phyloP scores from a whole-genome alignment of 2,329 filamentous ascomycete species.

The Trichophaea hybrida region DNA sequence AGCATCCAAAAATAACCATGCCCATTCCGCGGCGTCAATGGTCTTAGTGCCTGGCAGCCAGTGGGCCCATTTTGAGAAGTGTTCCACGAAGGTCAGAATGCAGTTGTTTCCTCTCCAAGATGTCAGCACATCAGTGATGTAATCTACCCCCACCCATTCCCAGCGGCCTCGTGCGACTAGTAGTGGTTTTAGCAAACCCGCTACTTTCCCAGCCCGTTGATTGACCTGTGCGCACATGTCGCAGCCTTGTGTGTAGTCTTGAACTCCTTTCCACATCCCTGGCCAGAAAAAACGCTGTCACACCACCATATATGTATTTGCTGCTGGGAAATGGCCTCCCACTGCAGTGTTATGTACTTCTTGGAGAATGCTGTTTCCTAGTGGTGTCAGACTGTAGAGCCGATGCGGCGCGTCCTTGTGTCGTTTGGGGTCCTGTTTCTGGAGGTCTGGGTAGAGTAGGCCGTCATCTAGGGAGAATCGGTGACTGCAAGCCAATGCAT shows the following conservation, averaged over 20 bases:
- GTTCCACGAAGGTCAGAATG: not conserved
- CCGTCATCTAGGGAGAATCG: too few species aligned
- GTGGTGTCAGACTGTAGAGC: too few species aligned
- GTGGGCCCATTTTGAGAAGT: not conserved
- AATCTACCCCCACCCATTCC: conserved; percentile 3
- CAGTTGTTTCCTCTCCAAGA: not conserved
- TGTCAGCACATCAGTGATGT: not conserved
- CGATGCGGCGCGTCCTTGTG: too few species aligned
- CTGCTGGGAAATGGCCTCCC: not conserved
- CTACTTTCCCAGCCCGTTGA: not conserved
- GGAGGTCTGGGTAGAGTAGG: too few species aligned
- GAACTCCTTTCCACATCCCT: not conserved
- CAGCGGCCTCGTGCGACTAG: not conserved
- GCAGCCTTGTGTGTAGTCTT: not conserved
- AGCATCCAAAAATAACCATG: not conserved
- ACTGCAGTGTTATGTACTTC: not conserved
- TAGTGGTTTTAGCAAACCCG: not conserved
- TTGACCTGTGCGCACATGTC: not conserved
- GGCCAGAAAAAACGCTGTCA: conserved; percentile 1
- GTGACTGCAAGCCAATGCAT: too few species aligned
- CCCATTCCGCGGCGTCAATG: not conserved
- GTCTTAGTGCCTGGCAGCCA: not conserved
- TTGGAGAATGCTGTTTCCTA: too few species aligned
- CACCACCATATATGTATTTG: conserved; percentile 3
- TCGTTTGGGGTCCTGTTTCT: too few species aligned